These are phyloP conservation scores for Hapsidospora chrysogenum DNA, from an alignment of 495 filamentous ascomycete species.

Conservation along the genomic window DNA sequence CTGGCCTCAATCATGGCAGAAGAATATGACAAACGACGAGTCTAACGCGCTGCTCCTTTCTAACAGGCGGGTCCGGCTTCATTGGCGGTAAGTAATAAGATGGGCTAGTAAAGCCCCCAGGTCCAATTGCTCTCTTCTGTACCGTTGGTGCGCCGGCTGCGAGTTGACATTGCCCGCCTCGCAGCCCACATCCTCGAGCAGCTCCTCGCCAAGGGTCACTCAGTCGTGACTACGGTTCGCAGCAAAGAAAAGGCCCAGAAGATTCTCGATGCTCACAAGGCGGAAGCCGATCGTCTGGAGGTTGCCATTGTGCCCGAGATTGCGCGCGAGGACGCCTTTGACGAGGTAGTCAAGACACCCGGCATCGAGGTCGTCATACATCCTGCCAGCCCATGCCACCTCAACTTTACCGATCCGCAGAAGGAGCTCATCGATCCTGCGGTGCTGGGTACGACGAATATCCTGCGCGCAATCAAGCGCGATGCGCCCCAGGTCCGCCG, in stretches of 20 bases:
- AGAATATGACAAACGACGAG: no score
- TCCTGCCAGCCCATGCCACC: conserved; percentile 77
- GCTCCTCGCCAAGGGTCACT: conserved; percentile 48
- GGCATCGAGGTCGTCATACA: conserved; percentile 77
- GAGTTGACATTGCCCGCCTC: no score
- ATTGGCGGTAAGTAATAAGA: conserved; percentile 33
- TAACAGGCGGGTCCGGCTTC: conserved; percentile 30
- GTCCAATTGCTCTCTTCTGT: no score
- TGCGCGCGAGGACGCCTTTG: conserved; percentile 56
- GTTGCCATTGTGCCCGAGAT: conserved; percentile 75
- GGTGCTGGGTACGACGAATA: conserved; percentile 65
- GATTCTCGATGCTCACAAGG: conserved; percentile 51
- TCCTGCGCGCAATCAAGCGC: conserved; percentile 24
- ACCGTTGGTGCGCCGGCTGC: no score
- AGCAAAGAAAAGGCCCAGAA: conserved; percentile 59
- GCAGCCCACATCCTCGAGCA: conserved; percentile 63
- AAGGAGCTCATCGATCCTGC: conserved; percentile 76
- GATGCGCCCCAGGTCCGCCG: neutral
- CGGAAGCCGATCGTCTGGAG: conserved; percentile 45
- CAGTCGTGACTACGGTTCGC: conserved; percentile 72
- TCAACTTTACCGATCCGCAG: conserved; percentile 48
- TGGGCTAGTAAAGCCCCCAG: no score
- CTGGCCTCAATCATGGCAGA: no score
- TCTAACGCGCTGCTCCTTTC: no score
- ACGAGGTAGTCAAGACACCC: conserved; percentile 58